Evolutionary conservation across 2,329 filamentous ascomycete species (phyloP), one percentile per base, ranked within the genome.

Genomic region (Endocalyx cinctus): DNA sequence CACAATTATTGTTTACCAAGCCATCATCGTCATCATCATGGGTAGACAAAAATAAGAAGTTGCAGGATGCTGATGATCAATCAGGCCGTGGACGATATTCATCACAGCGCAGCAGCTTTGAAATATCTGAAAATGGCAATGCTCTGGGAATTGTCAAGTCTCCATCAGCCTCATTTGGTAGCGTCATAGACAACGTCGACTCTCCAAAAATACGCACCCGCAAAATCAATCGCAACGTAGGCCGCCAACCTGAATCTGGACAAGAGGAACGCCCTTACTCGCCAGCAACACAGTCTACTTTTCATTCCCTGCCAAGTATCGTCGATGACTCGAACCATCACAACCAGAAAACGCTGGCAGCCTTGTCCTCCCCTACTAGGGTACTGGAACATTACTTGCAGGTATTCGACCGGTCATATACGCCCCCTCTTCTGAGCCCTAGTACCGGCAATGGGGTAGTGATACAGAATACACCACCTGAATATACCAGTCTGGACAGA

Each of bases 301-400:
- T 63, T 62, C 50, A 51, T 27, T 54, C 62, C 11, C 68, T 66
- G 3, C 64, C 69, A 0, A 77, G 71, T 36, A 59, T 70, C 17
- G 62, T 80, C 14, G 64, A 62, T 8, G 76, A 81, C 46, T 81
- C 76, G 1, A 69, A 75, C 42, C 69, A 64, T 0, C 51, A 59
- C 6, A 58, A 61, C 33, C 41, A 57, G 48, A 31, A 54, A 10
- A 39, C 45, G 0, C 39, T 62, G 1, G 29, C 48, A 2, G 48
- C 48, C 11, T 60, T 62, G 16, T 62, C 58, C 13, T 72, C 76
- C 1, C 74, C 75, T 0, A 70, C 67, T 2, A 62, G 69, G 25
- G 54, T 74, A 1, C 45, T 78, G 10, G 65, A 73, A 38, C 62
- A 66, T 16, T 73, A 69, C 37, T 56, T 74, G 4, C 64, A 67